Percentiles rank a stretch among this genome's conserved stretches.
These are phyloP conservation scores for Aspergillus candidus DNA, from an alignment of 2,329 filamentous ascomycete species.

Conservation along the genomic window DNA sequence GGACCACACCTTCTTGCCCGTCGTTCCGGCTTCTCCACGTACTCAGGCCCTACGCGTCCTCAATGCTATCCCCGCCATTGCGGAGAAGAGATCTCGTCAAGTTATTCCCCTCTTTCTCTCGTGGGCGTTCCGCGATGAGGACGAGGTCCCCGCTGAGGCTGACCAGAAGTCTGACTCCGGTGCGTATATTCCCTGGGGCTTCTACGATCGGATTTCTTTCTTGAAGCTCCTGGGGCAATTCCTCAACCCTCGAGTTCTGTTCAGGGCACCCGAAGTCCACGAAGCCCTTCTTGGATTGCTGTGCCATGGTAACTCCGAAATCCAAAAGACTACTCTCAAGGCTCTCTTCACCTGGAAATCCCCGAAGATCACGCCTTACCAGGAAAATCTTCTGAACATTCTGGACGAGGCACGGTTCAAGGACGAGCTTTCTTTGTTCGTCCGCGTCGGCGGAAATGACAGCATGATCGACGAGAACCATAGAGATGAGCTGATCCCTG, in stretches of 20 bases:
- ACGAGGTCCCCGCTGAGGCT: conserved; percentile 23
- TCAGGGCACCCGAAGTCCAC: conserved; percentile 69
- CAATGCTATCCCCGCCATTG: conserved; percentile 64
- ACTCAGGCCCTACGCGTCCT: conserved; percentile 76
- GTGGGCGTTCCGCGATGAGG: conserved; percentile 60
- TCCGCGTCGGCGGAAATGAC: conserved; percentile 62
- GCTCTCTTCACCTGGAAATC: conserved; percentile 87
- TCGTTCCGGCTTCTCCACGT: conserved; percentile 50
- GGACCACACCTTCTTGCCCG: conserved; percentile 44
- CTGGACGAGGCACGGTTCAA: conserved; percentile 88
- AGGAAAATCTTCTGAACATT: conserved; percentile 78
- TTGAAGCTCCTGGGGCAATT: conserved; percentile 79
- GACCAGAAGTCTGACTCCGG: conserved; percentile 12
- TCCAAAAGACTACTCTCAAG: conserved; percentile 79
- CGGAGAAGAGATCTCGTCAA: conserved; percentile 77
- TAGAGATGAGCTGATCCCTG: conserved; percentile 67
- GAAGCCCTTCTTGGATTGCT: conserved; percentile 67
- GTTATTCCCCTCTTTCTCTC: conserved; percentile 80
- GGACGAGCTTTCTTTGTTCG: conserved; percentile 84
- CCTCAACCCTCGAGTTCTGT: conserved; percentile 77
- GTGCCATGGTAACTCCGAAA: conserved; percentile 80
- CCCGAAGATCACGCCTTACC: conserved; percentile 65
- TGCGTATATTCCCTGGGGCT: conserved; percentile 35
- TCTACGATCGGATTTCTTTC: conserved; percentile 72
- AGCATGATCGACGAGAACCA: conserved; percentile 69